These are phyloP conservation scores for Scedosporium dehoogii DNA, from an alignment of 2,329 filamentous ascomycete species.

Conservation along the genomic window DNA sequence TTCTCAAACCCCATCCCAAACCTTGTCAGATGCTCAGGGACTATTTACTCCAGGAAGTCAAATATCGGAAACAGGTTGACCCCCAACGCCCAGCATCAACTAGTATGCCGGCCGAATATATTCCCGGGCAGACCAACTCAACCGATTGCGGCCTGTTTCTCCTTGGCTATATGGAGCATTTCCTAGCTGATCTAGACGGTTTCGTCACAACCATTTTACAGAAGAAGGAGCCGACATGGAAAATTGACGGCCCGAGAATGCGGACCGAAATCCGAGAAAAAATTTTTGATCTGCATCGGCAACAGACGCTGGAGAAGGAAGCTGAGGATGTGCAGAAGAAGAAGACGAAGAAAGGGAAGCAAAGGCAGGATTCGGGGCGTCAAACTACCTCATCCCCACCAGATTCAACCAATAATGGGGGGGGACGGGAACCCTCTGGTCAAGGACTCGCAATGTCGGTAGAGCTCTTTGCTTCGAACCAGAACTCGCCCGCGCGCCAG, in stretches of 20 bases:
- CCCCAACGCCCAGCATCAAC: conserved; percentile 25
- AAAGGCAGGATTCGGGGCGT: conserved; percentile 2
- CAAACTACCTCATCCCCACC: not conserved
- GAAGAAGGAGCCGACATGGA: conserved; percentile 39
- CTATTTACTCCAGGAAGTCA: conserved; percentile 67
- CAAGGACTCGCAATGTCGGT: too few species aligned
- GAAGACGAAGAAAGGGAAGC: conserved; percentile 18
- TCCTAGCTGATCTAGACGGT: conserved; percentile 61
- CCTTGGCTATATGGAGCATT: conserved; percentile 73
- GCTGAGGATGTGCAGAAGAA: conserved; percentile 25
- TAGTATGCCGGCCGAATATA: conserved; percentile 59
- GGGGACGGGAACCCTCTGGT: too few species aligned
- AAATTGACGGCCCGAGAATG: conserved; percentile 48
- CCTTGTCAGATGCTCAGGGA: conserved; percentile 60
- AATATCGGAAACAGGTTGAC: conserved; percentile 42
- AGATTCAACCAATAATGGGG: too few species aligned
- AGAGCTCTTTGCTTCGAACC: too few species aligned
- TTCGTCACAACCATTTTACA: conserved; percentile 60
- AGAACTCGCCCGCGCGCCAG: not conserved
- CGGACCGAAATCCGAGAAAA: conserved; percentile 56
- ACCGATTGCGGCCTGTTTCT: conserved; percentile 87
- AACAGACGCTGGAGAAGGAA: conserved; percentile 20
- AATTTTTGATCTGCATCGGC: conserved; percentile 50
- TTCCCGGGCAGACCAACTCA: conserved; percentile 74
- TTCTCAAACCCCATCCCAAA: too few species aligned